These are phyloP conservation scores for Russula griseocarnosa DNA, from an alignment of 768 basidiomycete species.

Conservation along the genomic window DNA sequence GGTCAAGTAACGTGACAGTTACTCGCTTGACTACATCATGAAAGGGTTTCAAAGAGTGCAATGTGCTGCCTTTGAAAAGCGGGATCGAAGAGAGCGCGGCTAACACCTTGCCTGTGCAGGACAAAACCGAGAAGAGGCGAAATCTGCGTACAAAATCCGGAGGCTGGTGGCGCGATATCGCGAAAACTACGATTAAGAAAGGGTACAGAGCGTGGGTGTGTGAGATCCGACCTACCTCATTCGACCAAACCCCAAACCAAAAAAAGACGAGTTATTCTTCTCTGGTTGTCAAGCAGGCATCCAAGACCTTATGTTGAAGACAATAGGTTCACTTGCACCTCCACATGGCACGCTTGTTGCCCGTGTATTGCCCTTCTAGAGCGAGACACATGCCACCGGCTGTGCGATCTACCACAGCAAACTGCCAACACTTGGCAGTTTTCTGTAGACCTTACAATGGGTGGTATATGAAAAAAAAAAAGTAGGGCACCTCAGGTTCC, in stretches of 20 bases:
- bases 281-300: neutral
- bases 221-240: neutral
- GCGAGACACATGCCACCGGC: neutral
- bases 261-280: neutral
- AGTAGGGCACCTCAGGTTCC: neutral
- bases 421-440: no score
- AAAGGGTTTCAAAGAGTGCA: no score
- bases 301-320: no score
- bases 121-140: neutral
- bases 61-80: neutral
- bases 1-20: neutral
- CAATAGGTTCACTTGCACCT: no score
- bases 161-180: neutral
- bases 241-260: neutral
- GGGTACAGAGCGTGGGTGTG: neutral
- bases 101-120: neutral
- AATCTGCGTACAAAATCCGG: neutral
- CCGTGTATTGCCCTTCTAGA: neutral
- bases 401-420: no score
- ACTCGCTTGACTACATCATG: neutral
- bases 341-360: no score
- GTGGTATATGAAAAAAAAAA: no score
- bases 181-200: neutral
- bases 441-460: no score
- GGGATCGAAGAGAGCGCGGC: neutral